Conservation (phyloP, 768 basidiomycete species). For the Russula emetica region DNA sequence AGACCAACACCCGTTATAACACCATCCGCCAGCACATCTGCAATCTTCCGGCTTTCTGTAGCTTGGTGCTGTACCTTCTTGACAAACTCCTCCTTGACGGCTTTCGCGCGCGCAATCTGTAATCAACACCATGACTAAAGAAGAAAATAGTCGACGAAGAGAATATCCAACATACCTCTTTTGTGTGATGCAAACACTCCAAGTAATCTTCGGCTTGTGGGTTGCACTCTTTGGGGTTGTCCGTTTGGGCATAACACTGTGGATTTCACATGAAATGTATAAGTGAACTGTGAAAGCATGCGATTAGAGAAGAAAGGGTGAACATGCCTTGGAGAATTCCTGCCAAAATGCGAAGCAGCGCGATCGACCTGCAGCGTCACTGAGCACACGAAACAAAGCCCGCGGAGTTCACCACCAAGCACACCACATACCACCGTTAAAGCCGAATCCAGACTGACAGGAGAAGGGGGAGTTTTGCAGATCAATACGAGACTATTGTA, state of each 20-base stretch:
- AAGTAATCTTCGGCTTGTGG: slow-evolving; percentile 79
- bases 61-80: slow-evolving; percentile 60
- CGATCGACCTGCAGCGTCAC: slow-evolving; percentile 56
- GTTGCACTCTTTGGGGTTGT: slow-evolving; percentile 67
- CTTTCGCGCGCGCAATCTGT: slow-evolving; percentile 62
- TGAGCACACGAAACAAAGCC: neutral
- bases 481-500: neutral
- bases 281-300: neutral
- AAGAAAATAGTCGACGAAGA: slow-evolving; percentile 2
- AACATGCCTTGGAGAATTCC: slow-evolving; percentile 67
- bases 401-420: neutral
- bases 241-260: slow-evolving; percentile 83
- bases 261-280: neutral
- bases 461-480: neutral
- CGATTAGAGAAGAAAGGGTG: neutral
- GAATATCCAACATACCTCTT: slow-evolving; percentile 65
- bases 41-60: slow-evolving; percentile 65
- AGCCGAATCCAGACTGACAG: slow-evolving; percentile 59
- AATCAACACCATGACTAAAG: neutral
- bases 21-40: slow-evolving; percentile 67
- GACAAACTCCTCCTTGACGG: slow-evolving; percentile 67
- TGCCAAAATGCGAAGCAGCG: slow-evolving; percentile 93
- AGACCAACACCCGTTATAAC: slow-evolving; percentile 73
- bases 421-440: slow-evolving; percentile 51
- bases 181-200: slow-evolving; percentile 84